phyloP scores from a whole-genome alignment of 2,329 filamentous ascomycete species.

The Colletotrichum lindemuthianum region DNA sequence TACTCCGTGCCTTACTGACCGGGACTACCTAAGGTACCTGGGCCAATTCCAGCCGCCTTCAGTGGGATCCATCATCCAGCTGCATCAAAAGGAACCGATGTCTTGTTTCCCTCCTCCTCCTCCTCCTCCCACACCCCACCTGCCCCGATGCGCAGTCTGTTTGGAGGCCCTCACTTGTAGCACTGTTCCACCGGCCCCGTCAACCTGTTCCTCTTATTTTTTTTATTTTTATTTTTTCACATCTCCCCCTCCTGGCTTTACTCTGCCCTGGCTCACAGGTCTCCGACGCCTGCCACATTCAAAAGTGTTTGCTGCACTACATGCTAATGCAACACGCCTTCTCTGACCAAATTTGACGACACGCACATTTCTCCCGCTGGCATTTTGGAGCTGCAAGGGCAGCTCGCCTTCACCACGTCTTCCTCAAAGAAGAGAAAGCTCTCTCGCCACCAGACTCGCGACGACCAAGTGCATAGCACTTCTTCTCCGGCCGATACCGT shows the following conservation, averaged over 20 bases:
- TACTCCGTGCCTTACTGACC: too few relatives aligned
- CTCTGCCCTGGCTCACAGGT: conserved; percentile 1
- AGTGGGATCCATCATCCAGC: conserved; percentile 11
- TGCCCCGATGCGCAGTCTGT: conserved; percentile 29
- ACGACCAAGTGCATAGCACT: conserved; percentile 49
- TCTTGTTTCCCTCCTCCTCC: conserved; percentile 13
- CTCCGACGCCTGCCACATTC: background rate
- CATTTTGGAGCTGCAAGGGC: conserved; percentile 66
- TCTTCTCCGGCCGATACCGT: conserved; percentile 57
- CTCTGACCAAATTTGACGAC: conserved; percentile 16
- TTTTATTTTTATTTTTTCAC: background rate
- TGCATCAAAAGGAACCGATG: conserved; percentile 2
- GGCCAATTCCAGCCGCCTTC: too few relatives aligned
- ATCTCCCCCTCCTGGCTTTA: conserved; percentile 20
- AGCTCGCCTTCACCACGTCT: conserved; percentile 78
- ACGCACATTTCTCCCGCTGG: conserved; percentile 14
- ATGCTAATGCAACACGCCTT: conserved; percentile 32
- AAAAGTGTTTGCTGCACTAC: conserved; percentile 8
- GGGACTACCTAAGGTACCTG: too few relatives aligned
- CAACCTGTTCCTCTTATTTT: conserved; percentile 1
- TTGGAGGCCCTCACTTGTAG: conserved; percentile 28
- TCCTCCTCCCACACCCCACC: conserved; percentile 25
- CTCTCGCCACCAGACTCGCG: conserved; percentile 55
- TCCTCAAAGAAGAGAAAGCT: conserved; percentile 79
- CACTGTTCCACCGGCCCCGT: conserved; percentile 26